Evolutionary conservation across 2,329 filamentous ascomycete species (phyloP), one percentile per base, ranked within the genome.

Genomic region (Mycogone perniciosa): DNA sequence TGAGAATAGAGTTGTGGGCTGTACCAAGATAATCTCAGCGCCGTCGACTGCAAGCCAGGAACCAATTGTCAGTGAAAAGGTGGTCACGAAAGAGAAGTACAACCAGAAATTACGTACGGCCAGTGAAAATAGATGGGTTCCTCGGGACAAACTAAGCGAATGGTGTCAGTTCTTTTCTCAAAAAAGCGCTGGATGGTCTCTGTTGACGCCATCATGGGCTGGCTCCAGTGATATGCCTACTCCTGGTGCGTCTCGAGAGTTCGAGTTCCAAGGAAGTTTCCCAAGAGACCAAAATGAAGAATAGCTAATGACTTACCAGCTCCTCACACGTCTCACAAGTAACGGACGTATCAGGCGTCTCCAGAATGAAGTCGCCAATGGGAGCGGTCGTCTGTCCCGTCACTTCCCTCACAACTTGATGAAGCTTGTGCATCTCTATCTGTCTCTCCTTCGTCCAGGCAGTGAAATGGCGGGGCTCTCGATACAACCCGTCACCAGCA

Each of bases 401-500:
- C 0, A 87, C 68, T 10, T 80, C 71, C 50, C 76, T 73, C 5
- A 87, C 76, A 56, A 77, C 75, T 31, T 74, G 69, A 10, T 83
- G 82, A 0, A 73, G 64, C 40, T 71, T 65, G 54, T 68, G 71
- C 7, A 62, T 55, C 53, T 74, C 71, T 0, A 61, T 58, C 43
- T 68, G 58, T 31, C 64, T 57, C 1, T 62, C 64, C 44, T 65
- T 65, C 4, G 55, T 56, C 71, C 72, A 74, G 0, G 71, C 62
- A 2, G 68, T 71, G 51, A 74, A 74, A 51, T 67, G 64, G 4
- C 70, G 64, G 40, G 62, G 61, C 55, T 73, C 70, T n/a, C 70
- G 62, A 50, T 41, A 41, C 39, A 41, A 27, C 4, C 85, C 86
- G 64, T 88, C 84, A 54, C 86, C 85, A 44, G 85, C 85, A 5